Conservation (phyloP, 148 eudicot species). For the Arbutus unedo region DNA sequence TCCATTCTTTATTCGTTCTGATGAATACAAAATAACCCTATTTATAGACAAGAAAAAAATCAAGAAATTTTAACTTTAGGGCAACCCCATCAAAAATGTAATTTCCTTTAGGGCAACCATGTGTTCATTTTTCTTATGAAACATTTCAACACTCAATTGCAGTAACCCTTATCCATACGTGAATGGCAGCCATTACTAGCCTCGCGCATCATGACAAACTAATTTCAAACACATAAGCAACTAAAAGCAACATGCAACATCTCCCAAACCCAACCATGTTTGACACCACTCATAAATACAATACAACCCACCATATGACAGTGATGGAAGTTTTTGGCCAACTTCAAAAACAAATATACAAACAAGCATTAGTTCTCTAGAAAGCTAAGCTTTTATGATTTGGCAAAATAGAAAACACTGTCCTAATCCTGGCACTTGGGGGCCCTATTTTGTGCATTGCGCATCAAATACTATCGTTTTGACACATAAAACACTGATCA, state of each 20-base stretch:
- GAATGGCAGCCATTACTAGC: too few species aligned
- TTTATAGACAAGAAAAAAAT: too few species aligned
- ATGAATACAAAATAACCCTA: too few species aligned
- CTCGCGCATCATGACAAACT: not conserved
- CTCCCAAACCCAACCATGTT: not conserved
- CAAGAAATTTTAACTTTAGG: too few species aligned
- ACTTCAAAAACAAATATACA: not conserved
- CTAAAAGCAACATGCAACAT: not conserved
- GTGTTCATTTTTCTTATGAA: too few species aligned
- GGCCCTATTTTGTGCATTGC: too few species aligned
- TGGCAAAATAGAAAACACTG: not conserved
- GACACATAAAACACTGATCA: not conserved
- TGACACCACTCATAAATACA: not conserved
- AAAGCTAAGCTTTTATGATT: not conserved
- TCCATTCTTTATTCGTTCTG: too few species aligned
- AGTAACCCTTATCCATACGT: not conserved
- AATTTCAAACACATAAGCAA: not conserved
- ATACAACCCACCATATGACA: not conserved
- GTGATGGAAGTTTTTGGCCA: conserved; percentile 1
- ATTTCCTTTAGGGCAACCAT: too few species aligned
- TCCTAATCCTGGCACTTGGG: not conserved
- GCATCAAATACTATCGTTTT: too few species aligned
- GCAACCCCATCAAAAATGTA: too few species aligned
- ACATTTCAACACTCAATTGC: not conserved
- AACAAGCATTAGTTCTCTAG: not conserved